Evolutionary conservation across 805 yeast species (phyloP), one percentile per base, ranked within the genome.

Genomic region (Pichia ethanolica): DNA sequence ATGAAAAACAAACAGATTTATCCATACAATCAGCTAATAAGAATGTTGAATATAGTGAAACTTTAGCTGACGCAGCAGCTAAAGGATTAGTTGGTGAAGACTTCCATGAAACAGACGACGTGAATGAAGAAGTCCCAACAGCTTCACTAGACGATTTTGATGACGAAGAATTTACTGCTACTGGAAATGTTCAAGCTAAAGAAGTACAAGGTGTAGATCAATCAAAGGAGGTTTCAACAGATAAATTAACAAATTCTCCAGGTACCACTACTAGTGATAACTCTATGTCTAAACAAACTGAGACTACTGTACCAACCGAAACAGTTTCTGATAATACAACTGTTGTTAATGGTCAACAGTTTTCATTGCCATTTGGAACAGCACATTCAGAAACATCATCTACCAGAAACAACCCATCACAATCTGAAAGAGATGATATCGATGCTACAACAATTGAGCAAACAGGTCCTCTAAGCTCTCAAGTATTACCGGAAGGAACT

Each of bases 401-500:
- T 41, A 95, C 89, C 35, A 91, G 86, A 59, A 90, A 90, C 68
- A 89, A 91, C 64, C 89, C 97, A 3, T 90, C 97, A 0, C 79
- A 81, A 66, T 86, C 96, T 26, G 95, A 89, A 7, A 81, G 96
- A 52, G 96, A 86, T 54, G 96, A 82, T 53, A 65, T 73, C 13
- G 81, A 78, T 51, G 62, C 62, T 39, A 52, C 67, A 2, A 65
- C 69, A 1, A 59, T 64, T 39, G 66, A 54, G 35, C 68, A 59
- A 51, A 60, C 62, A 28, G 61, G 65, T 11, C 56, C 59, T 12
- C 52, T 61, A 42, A 62, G 65, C 45, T 58, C 67, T 6, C 63
- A 61, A 37, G 54, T 61, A 14, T 41, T 62, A 47, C 67, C 66
- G 1, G 67, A 63, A 49, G 63, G 63, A 33, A 58, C 53, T 11